Base-by-base conservation (phyloP, 2,329 filamentous ascomycete species). In the Mycosphaerella sp. region DNA sequence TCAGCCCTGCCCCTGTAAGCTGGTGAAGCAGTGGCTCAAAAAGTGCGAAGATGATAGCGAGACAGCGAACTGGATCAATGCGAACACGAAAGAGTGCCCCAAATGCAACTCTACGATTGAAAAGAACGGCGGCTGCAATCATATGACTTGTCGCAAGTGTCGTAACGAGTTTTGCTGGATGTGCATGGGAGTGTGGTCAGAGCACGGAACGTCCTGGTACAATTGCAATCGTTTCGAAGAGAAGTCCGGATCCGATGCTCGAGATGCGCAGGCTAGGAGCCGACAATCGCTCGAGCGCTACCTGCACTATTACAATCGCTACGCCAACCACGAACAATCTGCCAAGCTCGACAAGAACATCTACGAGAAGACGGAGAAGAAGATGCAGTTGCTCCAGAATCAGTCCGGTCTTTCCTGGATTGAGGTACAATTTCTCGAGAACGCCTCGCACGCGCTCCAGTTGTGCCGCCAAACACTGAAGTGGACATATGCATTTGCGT, bases 151-250 rank as follows among this genome's bases (percentile, higher is more conserved):
- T 70, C 80, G 91, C 53, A 96, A 96, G 72, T 96, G 91, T 76
- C 89, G 90, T 67, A 85, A 96, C 67, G 91, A 96, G 67, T 96
- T 98, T 67, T 98, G 93, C 74, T 98, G 93, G 93, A 97, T 98
- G 87, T 98, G 93, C 68, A 98, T 98, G 93, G 93, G 93, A 0
- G 77, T 95, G 0, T 98, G 93, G 93, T 95, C 90, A 1, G 93
- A 98, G 72, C 93, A 98, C 69, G 93, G 93, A 59, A 98, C 92
- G 3, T 95, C 89, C 73, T 98, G 93, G 93, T 98, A 98, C 77
- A 98, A 95, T 72, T 98, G 93, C 79, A 98, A 95, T 69, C 81
- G 93, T 7, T 98, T 86, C 65, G 93, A 98, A 68, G 93, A 97
- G 74, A 96, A 93, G 78, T 95, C 89, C 61, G 93, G 93, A 1